Evolutionary conservation across 176 grass and related monocot genomes (phyloP), one percentile per base, ranked within the genome.

Genomic region (Musa beccarii): DNA sequence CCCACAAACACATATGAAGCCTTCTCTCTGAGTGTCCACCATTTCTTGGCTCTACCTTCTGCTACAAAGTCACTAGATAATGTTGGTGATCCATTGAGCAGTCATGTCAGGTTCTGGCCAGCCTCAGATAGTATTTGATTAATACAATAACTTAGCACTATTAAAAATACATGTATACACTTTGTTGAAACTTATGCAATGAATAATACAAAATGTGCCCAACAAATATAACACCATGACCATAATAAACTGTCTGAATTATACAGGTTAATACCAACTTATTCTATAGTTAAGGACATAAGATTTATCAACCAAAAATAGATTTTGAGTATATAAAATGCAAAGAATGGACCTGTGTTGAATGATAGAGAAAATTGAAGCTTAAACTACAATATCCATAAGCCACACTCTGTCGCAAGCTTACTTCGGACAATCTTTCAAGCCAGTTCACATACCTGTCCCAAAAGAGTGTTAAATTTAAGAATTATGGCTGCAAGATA

Each of bases 291-390:
- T 61, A 61, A 9, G n/a, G 17, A 1, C 55, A 57, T 16, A 16
- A 57, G 7, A 68, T 43, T 26, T 22, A 68, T 13, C 26, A 8
- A 34, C 26, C 24, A 6, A 66, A 66, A 3, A 66, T 66, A 66
- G 3, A 22, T 22, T 25, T 25, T 61, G 12, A 15, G 14, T 29
- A 68, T 10, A 70, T 70, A n/a, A 10, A 51, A 19, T 51, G 68
- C 5, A 70, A 1, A n/a, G 64, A 53, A 50, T 24, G 78, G 79
- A 99, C 95, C 95, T 99, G 95, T 64, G 95, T 89, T 76, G 90
- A 81, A 91, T 99, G 95, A 86, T 99, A 99, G 24, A 99, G 83
- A 82, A 93, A 94, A 76, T 94, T 99, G 73, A 99, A 94, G 79
- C 95, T 94, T 82, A 87, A 86, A 81, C 95, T 94, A 90, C 95